These are phyloP conservation scores for Stephania japonica DNA, from an alignment of 164 flowering plant species.

Conservation along the genomic window DNA sequence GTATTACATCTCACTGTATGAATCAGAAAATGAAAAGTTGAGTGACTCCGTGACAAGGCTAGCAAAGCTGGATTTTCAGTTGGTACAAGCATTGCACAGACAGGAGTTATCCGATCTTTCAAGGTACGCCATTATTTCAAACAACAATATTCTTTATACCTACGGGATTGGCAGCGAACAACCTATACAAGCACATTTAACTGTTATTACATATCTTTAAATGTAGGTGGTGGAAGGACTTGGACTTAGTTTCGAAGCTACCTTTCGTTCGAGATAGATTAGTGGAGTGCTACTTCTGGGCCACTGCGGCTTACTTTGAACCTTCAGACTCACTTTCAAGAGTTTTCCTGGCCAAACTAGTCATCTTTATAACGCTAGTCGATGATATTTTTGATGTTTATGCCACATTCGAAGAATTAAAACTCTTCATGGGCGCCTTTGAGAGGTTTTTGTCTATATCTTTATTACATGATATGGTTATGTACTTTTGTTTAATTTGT, in stretches of 20 bases:
- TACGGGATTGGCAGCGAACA: too few species aligned
- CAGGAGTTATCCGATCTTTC: neutral
- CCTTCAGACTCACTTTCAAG: conserved; percentile 15
- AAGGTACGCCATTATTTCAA: neutral
- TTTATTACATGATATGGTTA: too few species aligned
- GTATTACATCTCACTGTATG: conserved; percentile 12
- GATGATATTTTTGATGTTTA: conserved; percentile 26
- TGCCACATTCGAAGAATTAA: conserved; percentile 23
- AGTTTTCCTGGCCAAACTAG: conserved; percentile 13
- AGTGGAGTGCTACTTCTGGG: conserved; percentile 40
- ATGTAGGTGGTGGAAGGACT: conserved; percentile 43
- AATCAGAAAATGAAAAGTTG: neutral
- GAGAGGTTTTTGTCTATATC: too few species aligned
- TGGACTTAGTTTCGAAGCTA: conserved; percentile 20
- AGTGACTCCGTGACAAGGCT: conserved; percentile 9
- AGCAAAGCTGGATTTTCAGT: conserved; percentile 2
- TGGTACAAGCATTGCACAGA: neutral
- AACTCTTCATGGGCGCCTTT: conserved; percentile 19
- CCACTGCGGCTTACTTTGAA: conserved; percentile 22
- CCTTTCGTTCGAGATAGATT: conserved; percentile 36
- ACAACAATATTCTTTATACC: too few species aligned
- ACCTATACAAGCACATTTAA: too few species aligned
- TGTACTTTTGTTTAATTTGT: too few species aligned
- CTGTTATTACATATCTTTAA: too few species aligned
- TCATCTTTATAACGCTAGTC: conserved; percentile 9